Percentiles rank a stretch among this genome's conserved stretches.
Evolutionary conservation across 2,329 filamentous ascomycete species (phyloP).

Genomic region (Claviceps sp.): DNA sequence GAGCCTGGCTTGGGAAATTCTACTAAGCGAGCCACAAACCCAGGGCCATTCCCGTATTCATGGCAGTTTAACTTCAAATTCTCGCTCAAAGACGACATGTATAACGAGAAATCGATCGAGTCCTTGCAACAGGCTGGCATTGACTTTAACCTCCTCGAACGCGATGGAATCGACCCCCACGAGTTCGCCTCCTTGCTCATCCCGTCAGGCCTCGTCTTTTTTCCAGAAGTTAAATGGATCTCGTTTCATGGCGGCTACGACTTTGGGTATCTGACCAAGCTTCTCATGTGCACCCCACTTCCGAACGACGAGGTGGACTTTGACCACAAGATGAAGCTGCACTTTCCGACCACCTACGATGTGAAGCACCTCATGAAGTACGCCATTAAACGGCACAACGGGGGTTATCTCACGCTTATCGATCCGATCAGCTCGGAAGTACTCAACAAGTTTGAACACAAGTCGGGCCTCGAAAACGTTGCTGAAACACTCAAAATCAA

Average conservation of each 20-base stretch:
- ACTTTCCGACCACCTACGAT: constrained; percentile 88
- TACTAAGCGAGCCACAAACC: constrained; percentile 26
- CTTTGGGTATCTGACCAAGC: constrained; percentile 93
- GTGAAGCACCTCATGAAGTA: constrained; percentile 96
- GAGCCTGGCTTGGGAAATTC: constrained; percentile 25
- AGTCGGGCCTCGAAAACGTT: constrained; percentile 84
- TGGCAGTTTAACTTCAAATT: constrained; percentile 99
- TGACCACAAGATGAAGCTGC: constrained; percentile 75
- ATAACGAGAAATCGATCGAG: constrained; percentile 86
- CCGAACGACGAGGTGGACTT: constrained; percentile 87
- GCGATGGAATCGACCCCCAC: constrained; percentile 79
- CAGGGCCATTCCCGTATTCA: constrained; percentile 60
- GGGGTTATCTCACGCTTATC: constrained; percentile 46
- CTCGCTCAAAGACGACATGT: constrained; percentile 91
- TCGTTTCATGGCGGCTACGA: constrained; percentile 97
- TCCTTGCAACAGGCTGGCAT: constrained; percentile 86
- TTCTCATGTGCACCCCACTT: constrained; percentile 69
- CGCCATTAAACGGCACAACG: constrained; percentile 56
- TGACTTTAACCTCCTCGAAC: constrained; percentile 71
- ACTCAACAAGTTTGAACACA: constrained; percentile 73
- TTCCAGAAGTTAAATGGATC: constrained; percentile 86
- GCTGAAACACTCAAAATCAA: constrained; percentile 87
- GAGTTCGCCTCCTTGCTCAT: constrained; percentile 85
- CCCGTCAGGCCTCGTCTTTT: constrained; percentile 79
- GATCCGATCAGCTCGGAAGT: constrained; percentile 58